These are phyloP conservation scores for Phytopythium mirpurense DNA, from an alignment of 352 stramenopile species.

Conservation along the genomic window DNA sequence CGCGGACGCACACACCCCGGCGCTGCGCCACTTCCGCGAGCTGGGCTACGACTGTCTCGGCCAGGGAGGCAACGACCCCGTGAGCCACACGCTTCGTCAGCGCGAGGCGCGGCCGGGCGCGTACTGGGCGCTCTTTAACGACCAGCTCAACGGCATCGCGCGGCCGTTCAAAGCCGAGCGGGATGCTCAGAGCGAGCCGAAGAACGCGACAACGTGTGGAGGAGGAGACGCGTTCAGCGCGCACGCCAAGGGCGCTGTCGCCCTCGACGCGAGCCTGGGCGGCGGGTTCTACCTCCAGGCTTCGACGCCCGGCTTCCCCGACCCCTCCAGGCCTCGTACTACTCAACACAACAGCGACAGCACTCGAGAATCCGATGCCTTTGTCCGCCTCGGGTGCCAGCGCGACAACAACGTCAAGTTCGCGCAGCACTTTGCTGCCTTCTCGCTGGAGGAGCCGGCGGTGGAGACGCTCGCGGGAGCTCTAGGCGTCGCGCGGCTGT, in stretches of 20 bases:
- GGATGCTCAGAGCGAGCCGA: not conserved
- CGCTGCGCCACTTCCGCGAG: constrained; percentile 61
- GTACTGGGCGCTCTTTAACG: constrained; percentile 79
- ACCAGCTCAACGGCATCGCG: constrained; percentile 72
- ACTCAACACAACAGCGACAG: not conserved
- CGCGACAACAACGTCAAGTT: constrained; percentile 75
- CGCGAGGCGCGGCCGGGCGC: constrained; percentile 8
- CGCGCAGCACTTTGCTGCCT: constrained; percentile 60
- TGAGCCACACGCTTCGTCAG: constrained; percentile 70
- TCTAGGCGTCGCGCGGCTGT: constrained; percentile 55
- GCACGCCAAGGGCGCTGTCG: constrained; percentile 58
- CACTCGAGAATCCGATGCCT: constrained; percentile 17
- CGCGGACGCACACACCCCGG: constrained; percentile 42
- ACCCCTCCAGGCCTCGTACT: constrained; percentile 27
- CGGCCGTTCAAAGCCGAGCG: constrained; percentile 15
- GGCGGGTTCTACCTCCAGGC: constrained; percentile 73
- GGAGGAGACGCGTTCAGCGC: constrained; percentile 56
- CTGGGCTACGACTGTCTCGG: constrained; percentile 74
- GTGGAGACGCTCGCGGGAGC: constrained; percentile 36
- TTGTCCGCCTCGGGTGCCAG: constrained; percentile 69
- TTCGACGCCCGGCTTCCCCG: constrained; percentile 72
- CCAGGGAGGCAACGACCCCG: constrained; percentile 61
- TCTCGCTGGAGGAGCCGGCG: constrained; percentile 44
- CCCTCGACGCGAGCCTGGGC: constrained; percentile 6
- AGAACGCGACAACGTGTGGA: constrained; percentile 28